Evolutionary conservation across 108 stramenopile genomes (phyloP).

Genomic region (Fragilariopsis cylindrus): DNA sequence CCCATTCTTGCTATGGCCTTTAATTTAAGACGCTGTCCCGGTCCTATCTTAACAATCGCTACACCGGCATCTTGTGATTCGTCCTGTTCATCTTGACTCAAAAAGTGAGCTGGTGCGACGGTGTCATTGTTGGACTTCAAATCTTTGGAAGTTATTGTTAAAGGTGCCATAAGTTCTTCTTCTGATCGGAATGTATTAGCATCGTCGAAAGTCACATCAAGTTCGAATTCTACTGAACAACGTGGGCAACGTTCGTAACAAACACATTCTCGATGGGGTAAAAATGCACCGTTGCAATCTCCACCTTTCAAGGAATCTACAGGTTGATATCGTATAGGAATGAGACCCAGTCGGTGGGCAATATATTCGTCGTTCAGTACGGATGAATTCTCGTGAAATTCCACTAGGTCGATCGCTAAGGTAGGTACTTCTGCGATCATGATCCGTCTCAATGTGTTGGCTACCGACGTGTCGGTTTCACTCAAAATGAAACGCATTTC

Average conservation of each 20-base stretch:
- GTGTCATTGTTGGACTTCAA: conserved; percentile 67
- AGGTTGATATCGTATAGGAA: conserved; percentile 85
- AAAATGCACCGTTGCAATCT: conserved; percentile 69
- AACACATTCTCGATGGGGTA: conserved; percentile 81
- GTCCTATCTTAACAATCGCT: conserved; percentile 92
- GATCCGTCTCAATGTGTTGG: conserved; percentile 94
- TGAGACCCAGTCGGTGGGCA: conserved; percentile 94
- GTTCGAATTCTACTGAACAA: conserved; percentile 86
- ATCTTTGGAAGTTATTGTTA: conserved; percentile 79
- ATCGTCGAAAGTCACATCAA: conserved; percentile 81
- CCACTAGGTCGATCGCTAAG: conserved; percentile 95
- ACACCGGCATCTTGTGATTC: conserved; percentile 88
- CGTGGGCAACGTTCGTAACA: conserved; percentile 83
- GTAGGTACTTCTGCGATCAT: conserved; percentile 98
- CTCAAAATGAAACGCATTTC: conserved; percentile 90
- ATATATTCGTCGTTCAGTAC: conserved; percentile 97
- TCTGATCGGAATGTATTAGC: conserved; percentile 51
- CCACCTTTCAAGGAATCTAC: conserved; percentile 64
- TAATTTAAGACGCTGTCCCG: conserved; percentile 91
- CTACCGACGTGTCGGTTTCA: conserved; percentile 93
- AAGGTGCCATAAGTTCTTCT: conserved; percentile 60
- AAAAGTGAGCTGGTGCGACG: conserved; percentile 83
- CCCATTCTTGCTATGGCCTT: conserved; percentile 95
- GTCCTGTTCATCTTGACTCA: conserved; percentile 79
- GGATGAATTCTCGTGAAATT: conserved; percentile 91